Conservation (phyloP, 257 asterid species). For the Fraxinus quadrangulata region DNA sequence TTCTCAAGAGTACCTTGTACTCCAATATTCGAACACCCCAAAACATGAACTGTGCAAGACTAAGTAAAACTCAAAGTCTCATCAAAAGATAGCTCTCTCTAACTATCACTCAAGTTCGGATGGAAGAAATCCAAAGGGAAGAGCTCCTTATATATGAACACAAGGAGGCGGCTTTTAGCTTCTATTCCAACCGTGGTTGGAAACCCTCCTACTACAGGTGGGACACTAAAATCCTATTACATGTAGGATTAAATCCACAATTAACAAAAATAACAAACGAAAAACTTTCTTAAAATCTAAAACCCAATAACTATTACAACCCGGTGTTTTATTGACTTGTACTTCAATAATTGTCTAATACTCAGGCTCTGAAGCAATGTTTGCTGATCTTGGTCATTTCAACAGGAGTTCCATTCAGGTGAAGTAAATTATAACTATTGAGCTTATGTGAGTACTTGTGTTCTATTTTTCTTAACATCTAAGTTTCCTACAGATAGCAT, state of each 20-base stretch:
- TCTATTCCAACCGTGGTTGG: no score
- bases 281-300: background rate
- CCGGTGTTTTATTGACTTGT: background rate
- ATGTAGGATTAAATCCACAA: background rate
- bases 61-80: no score
- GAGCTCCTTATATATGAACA: no score
- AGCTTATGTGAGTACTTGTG: background rate
- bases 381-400: conserved; percentile 48
- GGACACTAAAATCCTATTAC: background rate
- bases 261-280: background rate
- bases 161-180: no score
- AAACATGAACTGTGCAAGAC: no score
- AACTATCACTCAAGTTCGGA: no score
- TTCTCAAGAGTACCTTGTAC: no score
- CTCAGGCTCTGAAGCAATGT: conserved; percentile 47
- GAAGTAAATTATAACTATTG: background rate
- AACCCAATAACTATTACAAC: background rate
- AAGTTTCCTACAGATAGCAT: conserved; percentile 31
- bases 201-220: background rate
- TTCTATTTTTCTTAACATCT: background rate
- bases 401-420: conserved; percentile 41
- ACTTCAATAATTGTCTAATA: background rate
- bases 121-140: no score
- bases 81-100: no score
- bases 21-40: no score